Base-by-base conservation (phyloP, 306 rosid genomes). In the Quercus gilva region DNA sequence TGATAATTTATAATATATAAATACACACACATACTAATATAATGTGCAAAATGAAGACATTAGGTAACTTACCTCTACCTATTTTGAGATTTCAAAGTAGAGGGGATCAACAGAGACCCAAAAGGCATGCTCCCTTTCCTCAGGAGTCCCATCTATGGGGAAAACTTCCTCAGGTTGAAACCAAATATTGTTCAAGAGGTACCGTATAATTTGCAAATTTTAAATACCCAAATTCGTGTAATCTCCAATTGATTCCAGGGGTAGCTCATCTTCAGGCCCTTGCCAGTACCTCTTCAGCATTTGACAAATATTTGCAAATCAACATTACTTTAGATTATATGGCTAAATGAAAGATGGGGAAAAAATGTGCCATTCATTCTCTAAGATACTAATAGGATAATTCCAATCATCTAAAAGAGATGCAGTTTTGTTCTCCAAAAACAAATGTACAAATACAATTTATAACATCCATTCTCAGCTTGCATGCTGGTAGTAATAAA, bases 141-240 rank as follows among this genome's bases (percentile, higher is more conserved):
- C 90, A 0, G 93, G 93, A 84, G 53, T 75, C 10, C 88, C 93
- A 65, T 89, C 90, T n/a, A 84, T 4, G 0, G 96, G 87, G n/a
- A 89, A 91, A 25, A 91, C 21, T 64, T 89, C 92, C 79, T 91
- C 89, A 2, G 85, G 87, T 78, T 86, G 92, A 82, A 83, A 84
- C 93, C 96, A 91, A 6, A 91, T 88, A 20, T 81, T 87, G 86
- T 91, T 89, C 21, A 89, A 84, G 2, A 71, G 64, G 67, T n/a
- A n/a, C n/a, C n/a, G 89, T 86, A 23, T n/a, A 89, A 26, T 81
- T 53, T 75, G 89, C 88, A 76, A 89, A 67, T 19, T 83, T 84
- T 8, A 91, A 15, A 82, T 69, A 68, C 21, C 96, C 93, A 0
- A 83, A 2, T 0, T 78, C 76, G 87, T 91, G 76, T 83, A 86